Conservation (phyloP, 495 filamentous ascomycete genomes). For the Lasiosphaeris hirsuta region DNA sequence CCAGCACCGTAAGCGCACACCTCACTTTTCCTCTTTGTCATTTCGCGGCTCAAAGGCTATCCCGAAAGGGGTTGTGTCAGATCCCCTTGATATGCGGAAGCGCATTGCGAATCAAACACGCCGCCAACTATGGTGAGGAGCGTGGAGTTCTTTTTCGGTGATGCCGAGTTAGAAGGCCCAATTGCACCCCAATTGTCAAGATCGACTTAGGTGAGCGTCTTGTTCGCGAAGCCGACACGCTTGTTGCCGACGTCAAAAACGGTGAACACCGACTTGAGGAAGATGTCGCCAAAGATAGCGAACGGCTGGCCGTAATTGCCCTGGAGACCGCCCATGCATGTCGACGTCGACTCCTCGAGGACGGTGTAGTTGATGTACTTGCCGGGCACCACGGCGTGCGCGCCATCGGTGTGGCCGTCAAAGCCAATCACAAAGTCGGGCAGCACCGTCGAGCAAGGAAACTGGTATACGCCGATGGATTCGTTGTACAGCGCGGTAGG, state of each 20-base stretch:
- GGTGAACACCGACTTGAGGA: constrained; percentile 70
- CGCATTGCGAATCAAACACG: too few relatives aligned
- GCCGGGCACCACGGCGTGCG: constrained; percentile 62
- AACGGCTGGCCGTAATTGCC: constrained; percentile 51
- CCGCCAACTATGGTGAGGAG: too few relatives aligned
- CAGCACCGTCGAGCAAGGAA: constrained; percentile 55
- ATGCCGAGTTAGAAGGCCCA: too few relatives aligned
- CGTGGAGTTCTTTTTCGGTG: too few relatives aligned
- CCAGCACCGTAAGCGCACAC: too few relatives aligned
- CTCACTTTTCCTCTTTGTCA: too few relatives aligned
- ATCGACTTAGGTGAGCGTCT: constrained; percentile 23
- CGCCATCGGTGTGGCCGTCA: constrained; percentile 57
- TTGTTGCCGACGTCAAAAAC: constrained; percentile 68
- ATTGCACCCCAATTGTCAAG: neutral
- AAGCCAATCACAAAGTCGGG: constrained; percentile 53
- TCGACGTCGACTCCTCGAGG: constrained; percentile 39
- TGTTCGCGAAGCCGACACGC: constrained; percentile 63
- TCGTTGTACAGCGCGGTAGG: constrained; percentile 56
- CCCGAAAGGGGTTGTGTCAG: too few relatives aligned
- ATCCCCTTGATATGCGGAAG: too few relatives aligned
- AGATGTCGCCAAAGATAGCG: constrained; percentile 69
- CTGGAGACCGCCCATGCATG: constrained; percentile 72
- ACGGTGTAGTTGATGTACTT: constrained; percentile 63
- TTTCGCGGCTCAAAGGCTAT: too few relatives aligned
- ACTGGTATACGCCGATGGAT: constrained; percentile 57